These are phyloP conservation scores for Nemania diffusa DNA, from an alignment of 2,329 filamentous ascomycete species.

Conservation along the genomic window DNA sequence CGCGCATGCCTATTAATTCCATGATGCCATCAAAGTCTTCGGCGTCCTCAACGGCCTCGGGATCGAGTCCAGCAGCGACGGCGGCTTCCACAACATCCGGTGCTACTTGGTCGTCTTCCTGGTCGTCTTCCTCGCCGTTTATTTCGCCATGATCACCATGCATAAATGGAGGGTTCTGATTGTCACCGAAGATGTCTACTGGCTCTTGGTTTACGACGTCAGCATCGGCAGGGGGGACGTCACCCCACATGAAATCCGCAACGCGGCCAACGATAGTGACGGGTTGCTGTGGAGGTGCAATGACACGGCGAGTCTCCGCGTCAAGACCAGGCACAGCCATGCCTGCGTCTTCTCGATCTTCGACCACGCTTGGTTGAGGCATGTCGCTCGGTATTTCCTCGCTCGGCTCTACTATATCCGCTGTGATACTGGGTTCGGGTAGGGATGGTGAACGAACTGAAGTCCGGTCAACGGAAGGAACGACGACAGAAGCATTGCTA, in stretches of 20 bases:
- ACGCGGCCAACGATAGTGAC: conserved; percentile 57
- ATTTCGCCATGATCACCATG: conserved; percentile 48
- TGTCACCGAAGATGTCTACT: conserved; percentile 68
- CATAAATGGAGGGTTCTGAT: conserved; percentile 53
- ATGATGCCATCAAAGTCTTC: conserved; percentile 97
- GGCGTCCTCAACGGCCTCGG: conserved; percentile 81
- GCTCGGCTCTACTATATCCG: not conserved
- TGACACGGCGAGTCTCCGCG: conserved; percentile 23
- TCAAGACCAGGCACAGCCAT: conserved; percentile 12
- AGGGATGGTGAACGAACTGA: conserved; percentile 14
- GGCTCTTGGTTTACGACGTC: conserved; percentile 61
- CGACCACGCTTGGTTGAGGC: not conserved
- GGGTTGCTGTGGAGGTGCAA: conserved; percentile 41
- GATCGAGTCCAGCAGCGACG: conserved; percentile 75
- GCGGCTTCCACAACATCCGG: conserved; percentile 71
- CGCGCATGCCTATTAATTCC: conserved; percentile 96
- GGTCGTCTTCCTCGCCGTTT: conserved; percentile 45
- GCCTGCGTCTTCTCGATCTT: conserved; percentile 4
- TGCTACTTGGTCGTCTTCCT: conserved; percentile 56
- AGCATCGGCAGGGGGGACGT: conserved; percentile 56
- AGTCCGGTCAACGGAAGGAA: not conserved
- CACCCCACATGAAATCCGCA: conserved; percentile 71
- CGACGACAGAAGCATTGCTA: conserved; percentile 1
- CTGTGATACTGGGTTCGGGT: not conserved
- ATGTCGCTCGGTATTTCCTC: not conserved